Conservation (phyloP, 768 basidiomycete genomes). For the Auriscalpium microsporum region DNA sequence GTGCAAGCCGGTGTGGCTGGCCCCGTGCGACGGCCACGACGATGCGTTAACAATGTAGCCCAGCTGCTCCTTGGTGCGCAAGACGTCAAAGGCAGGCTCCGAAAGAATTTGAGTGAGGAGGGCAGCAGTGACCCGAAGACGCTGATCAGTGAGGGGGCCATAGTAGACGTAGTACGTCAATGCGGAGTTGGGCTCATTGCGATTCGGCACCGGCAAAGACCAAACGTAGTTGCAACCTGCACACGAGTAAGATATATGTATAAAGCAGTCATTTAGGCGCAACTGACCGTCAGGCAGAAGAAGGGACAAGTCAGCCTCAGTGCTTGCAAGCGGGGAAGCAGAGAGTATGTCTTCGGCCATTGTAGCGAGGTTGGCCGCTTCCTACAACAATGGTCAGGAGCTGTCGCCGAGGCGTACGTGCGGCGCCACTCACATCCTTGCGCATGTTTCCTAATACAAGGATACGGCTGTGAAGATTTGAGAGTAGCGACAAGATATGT, state of each 20-base stretch:
- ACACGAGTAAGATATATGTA: not conserved
- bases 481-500: constrained; percentile 53
- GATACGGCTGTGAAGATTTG: constrained; percentile 58
- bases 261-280: not conserved
- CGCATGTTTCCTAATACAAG: constrained; percentile 80
- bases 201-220: constrained; percentile 63
- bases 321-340: constrained; percentile 42
- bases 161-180: constrained; percentile 81
- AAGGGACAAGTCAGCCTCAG: constrained; percentile 47
- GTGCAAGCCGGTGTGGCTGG: constrained; percentile 66
- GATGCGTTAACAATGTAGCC: constrained; percentile 81
- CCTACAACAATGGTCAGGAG: constrained; percentile 32
- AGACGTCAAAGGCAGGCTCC: constrained; percentile 87
- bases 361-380: constrained; percentile 66
- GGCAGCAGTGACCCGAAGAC: constrained; percentile 53
- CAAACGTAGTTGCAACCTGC: constrained; percentile 66
- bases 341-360: constrained; percentile 60
- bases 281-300: constrained; percentile 59
- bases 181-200: constrained; percentile 79
- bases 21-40: constrained; percentile 49
- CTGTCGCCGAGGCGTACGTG: not conserved
- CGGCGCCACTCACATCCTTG: constrained; percentile 52
- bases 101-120: constrained; percentile 76
- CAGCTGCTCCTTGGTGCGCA: constrained; percentile 92
- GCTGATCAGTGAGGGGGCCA: constrained; percentile 58